Evolutionary conservation across 1,284 basidiomycete species (phyloP).

Genomic region (Anthracocystis panici-leucophaei): DNA sequence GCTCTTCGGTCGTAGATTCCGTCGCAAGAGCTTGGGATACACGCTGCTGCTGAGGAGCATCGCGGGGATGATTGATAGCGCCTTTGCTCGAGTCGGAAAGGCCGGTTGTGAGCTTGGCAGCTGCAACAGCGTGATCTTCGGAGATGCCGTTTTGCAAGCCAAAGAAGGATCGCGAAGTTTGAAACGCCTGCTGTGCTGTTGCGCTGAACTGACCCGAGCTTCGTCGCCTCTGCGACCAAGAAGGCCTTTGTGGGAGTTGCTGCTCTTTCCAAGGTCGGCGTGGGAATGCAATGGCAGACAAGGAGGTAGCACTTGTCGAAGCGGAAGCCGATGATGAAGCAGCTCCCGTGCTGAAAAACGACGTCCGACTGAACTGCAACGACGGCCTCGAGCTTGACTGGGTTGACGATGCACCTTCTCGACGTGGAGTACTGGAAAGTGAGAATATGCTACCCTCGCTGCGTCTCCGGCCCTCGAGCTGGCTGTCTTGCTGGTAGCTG

Average conservation of each 20-base stretch:
- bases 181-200: conserved; percentile 26
- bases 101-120: background rate
- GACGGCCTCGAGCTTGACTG: conserved; percentile 14
- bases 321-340: conserved; percentile 6
- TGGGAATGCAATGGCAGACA: conserved; percentile 16
- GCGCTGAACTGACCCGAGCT: conserved; percentile 31
- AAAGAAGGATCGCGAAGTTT: conserved; percentile 32
- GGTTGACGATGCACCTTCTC: conserved; percentile 6
- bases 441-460: conserved; percentile 38
- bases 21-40: background rate
- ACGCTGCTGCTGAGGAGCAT: no score
- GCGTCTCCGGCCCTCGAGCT: conserved; percentile 18
- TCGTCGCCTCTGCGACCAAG: conserved; percentile 9
- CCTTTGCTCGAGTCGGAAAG: conserved; percentile 1
- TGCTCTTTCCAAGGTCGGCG: background rate
- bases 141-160: conserved; percentile 17
- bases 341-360: conserved; percentile 23
- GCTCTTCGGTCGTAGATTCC: background rate
- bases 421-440: conserved; percentile 12
- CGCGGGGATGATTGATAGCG: no score
- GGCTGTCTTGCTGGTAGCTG: conserved; percentile 24
- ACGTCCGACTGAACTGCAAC: conserved; percentile 6
- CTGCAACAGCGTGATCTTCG: conserved; percentile 13
- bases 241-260: background rate
- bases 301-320: conserved; percentile 9